Evolutionary conservation across 345 rosid genomes (phyloP), one percentile per base, ranked within the genome.

Genomic region (Cochlearia excelsa): DNA sequence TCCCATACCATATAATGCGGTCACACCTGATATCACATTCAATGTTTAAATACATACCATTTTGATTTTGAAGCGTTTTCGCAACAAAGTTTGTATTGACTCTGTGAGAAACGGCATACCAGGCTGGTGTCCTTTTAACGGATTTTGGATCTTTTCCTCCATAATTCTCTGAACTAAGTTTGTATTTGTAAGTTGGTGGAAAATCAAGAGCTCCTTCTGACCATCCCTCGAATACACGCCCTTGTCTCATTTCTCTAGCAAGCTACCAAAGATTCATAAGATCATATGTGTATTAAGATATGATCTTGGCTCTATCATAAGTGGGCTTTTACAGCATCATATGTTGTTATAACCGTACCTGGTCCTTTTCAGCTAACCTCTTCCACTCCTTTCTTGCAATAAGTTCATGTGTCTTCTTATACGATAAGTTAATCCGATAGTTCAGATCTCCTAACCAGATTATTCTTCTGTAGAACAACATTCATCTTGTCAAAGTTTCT

Each of bases 401-500:
- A 56, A 85, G 82, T 54, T 85, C 88, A 55, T 68, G 78, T 45
- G 81, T 77, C 76, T 77, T 75, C 63, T 83, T 84, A 54, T 88
- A 85, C 2, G 90, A 68, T 66, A 84, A 73, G 68, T 85, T 85
- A 74, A 91, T 78, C 34, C 98, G 87, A 71, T 88, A 91, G 66
- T 91, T 91, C 67, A 91, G 72, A 77, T 91, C 98, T 56, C 98
- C 98, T 16, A 91, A 63, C 96, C 96, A 91, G 56, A 91, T 76
- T 46, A 87, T 79, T 75, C 66, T 81, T 52, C 98, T 91, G 52
- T 44, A 43, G 2, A 50, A 31, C 38, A 53, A 84, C 80, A 79
- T 7, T 46, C 2, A 0, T 35, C 23, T 11, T 11, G 26, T 28
- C 23, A 16, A 16, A 16, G 23, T 16, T 16, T 16, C 23, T 16